phyloP scores from a whole-genome alignment of 345 rosid species.

The Odontarrhena argentea region DNA sequence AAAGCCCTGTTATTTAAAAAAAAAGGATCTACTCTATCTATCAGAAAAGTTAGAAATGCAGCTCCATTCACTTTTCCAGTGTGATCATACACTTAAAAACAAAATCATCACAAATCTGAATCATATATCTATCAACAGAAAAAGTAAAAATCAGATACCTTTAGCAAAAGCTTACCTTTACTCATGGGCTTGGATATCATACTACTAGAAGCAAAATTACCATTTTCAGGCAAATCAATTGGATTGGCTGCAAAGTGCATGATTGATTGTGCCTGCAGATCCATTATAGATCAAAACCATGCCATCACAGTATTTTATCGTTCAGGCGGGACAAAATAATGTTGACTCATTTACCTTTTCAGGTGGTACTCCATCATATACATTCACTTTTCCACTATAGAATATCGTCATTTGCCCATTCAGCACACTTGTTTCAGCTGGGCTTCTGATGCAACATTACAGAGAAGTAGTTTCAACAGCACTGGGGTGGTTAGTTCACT shows the following conservation, averaged over 20 bases:
- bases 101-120: constrained; percentile 26
- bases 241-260: constrained; percentile 85
- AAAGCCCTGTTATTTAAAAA: not conserved
- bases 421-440: constrained; percentile 45
- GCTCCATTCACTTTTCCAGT: constrained; percentile 16
- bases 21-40: not conserved
- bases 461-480: constrained; percentile 7
- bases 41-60: constrained; percentile 20
- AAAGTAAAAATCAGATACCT: constrained; percentile 19
- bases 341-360: constrained; percentile 71
- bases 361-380: constrained; percentile 76
- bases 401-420: constrained; percentile 88
- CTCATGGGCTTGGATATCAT: constrained; percentile 48
- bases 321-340: constrained; percentile 46
- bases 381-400: constrained; percentile 91
- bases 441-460: constrained; percentile 52
- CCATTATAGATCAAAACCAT: constrained; percentile 47
- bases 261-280: constrained; percentile 76
- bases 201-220: constrained; percentile 46
- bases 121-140: constrained; percentile 8
- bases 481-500: not conserved
- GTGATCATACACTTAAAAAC: constrained; percentile 1
- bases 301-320: constrained; percentile 40
- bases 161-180: constrained; percentile 55
- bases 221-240: constrained; percentile 54